phyloP scores from a whole-genome alignment of 1,139 yeast species.

The Lizanozyma gosingica region DNA sequence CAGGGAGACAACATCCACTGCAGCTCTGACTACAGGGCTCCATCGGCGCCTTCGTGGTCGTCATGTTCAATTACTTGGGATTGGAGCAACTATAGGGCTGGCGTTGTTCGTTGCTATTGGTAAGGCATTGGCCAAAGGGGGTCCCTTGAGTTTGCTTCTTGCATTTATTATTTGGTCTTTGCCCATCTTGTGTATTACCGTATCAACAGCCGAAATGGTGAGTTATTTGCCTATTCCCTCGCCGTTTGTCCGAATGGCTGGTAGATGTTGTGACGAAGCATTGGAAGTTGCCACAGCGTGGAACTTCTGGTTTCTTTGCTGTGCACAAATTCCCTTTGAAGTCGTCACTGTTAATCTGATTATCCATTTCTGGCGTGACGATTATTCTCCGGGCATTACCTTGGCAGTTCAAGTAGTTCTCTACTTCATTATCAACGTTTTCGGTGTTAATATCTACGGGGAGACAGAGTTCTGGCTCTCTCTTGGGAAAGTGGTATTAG shows the following conservation, averaged over 20 bases:
- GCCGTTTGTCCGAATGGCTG: slow-evolving; percentile 47
- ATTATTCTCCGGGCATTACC: slow-evolving; percentile 60
- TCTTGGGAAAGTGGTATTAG: slow-evolving; percentile 60
- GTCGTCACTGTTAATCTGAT: slow-evolving; percentile 73
- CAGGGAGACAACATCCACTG: neutral
- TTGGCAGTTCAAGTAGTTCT: slow-evolving; percentile 53
- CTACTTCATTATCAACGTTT: slow-evolving; percentile 55
- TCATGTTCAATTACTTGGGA: slow-evolving; percentile 41
- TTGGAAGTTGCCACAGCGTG: slow-evolving; percentile 72
- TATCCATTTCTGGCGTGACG: slow-evolving; percentile 73
- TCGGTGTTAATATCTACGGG: slow-evolving; percentile 69
- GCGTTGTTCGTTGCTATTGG: slow-evolving; percentile 43
- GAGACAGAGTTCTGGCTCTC: slow-evolving; percentile 79
- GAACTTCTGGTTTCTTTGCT: slow-evolving; percentile 72
- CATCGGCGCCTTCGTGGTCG: neutral
- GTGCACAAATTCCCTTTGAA: slow-evolving; percentile 74
- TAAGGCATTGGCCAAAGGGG: slow-evolving; percentile 33
- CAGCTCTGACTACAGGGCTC: neutral
- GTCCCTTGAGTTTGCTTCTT: slow-evolving; percentile 38
- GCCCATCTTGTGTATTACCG: slow-evolving; percentile 53
- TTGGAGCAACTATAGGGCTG: slow-evolving; percentile 44
- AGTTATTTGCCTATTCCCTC: slow-evolving; percentile 68
- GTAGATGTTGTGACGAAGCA: slow-evolving; percentile 54
- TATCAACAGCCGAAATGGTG: slow-evolving; percentile 77
- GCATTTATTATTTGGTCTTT: slow-evolving; percentile 37